Evolutionary conservation across 192 early-diverging fungal genomes (phyloP), one percentile per base, ranked within the genome.

Genomic region (Kappamyces sp.): DNA sequence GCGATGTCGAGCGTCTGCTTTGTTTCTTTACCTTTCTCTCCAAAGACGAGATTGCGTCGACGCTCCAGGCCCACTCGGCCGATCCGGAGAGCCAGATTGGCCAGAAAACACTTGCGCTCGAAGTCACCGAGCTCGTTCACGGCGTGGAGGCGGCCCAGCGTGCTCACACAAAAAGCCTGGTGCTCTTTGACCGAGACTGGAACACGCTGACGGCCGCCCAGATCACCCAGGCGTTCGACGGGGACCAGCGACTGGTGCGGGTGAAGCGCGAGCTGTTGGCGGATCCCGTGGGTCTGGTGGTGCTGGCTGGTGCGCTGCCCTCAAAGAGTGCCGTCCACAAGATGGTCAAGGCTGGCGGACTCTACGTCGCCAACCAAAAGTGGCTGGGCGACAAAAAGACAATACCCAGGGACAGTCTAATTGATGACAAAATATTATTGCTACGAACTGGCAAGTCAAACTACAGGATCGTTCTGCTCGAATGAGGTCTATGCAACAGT

Each of bases 41-140:
- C 0, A 43, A 74, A 36, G 58, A 75, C 4, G 67, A 78, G 32
- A 90, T 98, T 41, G 53, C 73, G 0, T 47, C 70, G 7, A 52
- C 88, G 1, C 79, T 93, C 71, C 60, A 65, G 4, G 51, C 79
- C 51, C 92, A 93, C 39, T 34, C 82, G 70, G 40, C 63, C 41
- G 63, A 65, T 3, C 92, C 94, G 0, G 84, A 88, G 57, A 62
- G 69, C 34, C 89, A 88, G 43, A 5, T 72, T 3, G 90, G 91
- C 1, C 94, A 97, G 53, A 74, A 76, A 33, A 51, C 71, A 13
- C 83, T 97, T 10, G 92, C 94, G 1, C 71, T 69, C 5, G 90
- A 97, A 68, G 86, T 86, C 33, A 97, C 92, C 31, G 89, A 91
- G 64, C 73, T 97, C 10, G 86, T 97, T 3, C 94, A 97, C 59